Conservation (phyloP, 2,329 filamentous ascomycete species). For the Monilinia fructigena region DNA sequence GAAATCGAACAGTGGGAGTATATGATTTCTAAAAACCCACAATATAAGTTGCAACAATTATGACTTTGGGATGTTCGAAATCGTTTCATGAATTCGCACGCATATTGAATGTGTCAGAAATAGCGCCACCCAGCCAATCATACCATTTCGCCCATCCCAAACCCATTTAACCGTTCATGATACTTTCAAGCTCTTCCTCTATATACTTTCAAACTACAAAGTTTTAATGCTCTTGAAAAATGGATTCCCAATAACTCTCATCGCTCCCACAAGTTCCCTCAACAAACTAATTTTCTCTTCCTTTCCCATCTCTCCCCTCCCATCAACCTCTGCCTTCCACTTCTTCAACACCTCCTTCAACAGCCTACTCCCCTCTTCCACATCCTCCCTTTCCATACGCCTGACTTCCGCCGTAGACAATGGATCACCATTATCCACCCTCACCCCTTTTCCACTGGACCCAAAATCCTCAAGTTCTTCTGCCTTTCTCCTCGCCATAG, state of each 20-base stretch:
- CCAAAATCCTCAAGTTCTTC: conserved; percentile 97
- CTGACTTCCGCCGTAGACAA: not conserved
- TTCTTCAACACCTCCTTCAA: conserved; percentile 78
- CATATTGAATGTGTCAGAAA: not conserved
- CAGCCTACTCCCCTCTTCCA: conserved; percentile 82
- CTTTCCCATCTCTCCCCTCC: conserved; percentile 55
- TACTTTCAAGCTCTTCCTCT: no score
- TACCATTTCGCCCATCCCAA: no score
- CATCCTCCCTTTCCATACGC: conserved; percentile 77
- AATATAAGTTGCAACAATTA: no score
- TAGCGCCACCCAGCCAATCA: not conserved
- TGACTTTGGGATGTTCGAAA: no score
- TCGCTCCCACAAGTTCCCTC: conserved; percentile 76
- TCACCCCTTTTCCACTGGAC: conserved; percentile 65
- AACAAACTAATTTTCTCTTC: conserved; percentile 77
- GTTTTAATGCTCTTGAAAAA: conserved; percentile 64
- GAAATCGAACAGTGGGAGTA: no score
- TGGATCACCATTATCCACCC: conserved; percentile 34
- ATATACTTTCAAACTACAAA: conserved; percentile 27
- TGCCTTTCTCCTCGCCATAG: conserved; percentile 98
- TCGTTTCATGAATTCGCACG: no score
- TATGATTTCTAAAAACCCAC: no score
- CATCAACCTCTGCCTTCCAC: conserved; percentile 75
- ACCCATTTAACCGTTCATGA: not conserved
- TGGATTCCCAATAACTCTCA: conserved; percentile 59